Evolutionary conservation across 345 rosid species (phyloP).

Genomic region (Melaleuca quinquenervia): DNA sequence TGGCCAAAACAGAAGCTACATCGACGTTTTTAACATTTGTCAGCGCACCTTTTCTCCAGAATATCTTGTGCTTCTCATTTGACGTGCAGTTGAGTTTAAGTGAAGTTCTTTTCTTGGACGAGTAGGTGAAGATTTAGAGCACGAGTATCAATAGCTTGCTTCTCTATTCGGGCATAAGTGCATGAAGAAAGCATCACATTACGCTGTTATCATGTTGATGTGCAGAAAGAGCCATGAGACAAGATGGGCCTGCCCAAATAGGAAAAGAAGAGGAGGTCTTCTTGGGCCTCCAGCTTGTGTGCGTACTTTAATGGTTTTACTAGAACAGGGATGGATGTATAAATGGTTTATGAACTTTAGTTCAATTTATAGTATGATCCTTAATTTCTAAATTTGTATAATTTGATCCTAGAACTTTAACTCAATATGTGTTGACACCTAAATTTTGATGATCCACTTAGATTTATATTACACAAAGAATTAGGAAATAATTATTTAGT

Average conservation of each 20-base stretch:
- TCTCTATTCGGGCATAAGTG: background rate
- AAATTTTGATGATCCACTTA: too few relatives aligned
- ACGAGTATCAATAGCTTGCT: background rate
- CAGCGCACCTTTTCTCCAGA: background rate
- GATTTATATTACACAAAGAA: too few relatives aligned
- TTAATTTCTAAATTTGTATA: too few relatives aligned
- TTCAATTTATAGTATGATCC: too few relatives aligned
- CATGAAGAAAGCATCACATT: background rate
- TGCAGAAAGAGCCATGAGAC: background rate
- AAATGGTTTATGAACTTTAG: too few relatives aligned
- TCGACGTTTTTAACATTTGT: slow-evolving; percentile 2
- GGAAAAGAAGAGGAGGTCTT: background rate
- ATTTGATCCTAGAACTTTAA: too few relatives aligned
- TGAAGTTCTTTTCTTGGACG: slow-evolving; percentile 28
- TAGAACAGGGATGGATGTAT: too few relatives aligned
- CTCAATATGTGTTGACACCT: too few relatives aligned
- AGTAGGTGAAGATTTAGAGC: background rate
- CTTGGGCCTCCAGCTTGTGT: background rate
- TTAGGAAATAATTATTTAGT: too few relatives aligned
- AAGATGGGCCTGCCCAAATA: background rate
- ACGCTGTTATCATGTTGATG: background rate
- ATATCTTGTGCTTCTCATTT: slow-evolving; percentile 2
- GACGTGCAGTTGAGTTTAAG: background rate
- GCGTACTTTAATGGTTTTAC: background rate
- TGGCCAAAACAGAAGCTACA: background rate